Percentiles rank a stretch among this genome's conserved stretches.
These are phyloP conservation scores for Melaleuca quinquenervia DNA, from an alignment of 345 rosid genomes.

Conservation along the genomic window DNA sequence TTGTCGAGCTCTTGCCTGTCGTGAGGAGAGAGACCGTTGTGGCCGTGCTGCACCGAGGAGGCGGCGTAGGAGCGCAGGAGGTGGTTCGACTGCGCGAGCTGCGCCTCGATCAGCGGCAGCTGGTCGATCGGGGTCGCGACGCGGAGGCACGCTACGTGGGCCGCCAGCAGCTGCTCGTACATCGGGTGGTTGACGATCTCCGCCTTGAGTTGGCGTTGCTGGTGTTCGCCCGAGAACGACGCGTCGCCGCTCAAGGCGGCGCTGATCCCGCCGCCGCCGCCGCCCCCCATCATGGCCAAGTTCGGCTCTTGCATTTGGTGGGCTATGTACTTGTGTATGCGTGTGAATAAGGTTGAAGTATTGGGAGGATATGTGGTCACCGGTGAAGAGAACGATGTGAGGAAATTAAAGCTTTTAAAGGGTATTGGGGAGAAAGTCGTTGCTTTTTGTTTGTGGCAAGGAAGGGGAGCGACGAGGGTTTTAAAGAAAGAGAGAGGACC, in stretches of 20 bases:
- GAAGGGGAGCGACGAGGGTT: neutral
- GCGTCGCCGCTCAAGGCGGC: slow-evolving; percentile 32
- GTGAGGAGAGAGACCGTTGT: slow-evolving; percentile 33
- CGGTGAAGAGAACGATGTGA: neutral
- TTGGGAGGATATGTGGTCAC: neutral
- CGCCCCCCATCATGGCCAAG: slow-evolving; percentile 59
- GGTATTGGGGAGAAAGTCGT: neutral
- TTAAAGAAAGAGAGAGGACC: neutral
- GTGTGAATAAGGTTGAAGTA: neutral
- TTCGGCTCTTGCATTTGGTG: slow-evolving; percentile 62
- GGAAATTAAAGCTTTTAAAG: neutral
- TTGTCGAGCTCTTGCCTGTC: slow-evolving; percentile 91
- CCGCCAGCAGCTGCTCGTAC: slow-evolving; percentile 74
- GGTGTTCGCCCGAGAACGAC: slow-evolving; percentile 32
- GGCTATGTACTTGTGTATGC: neutral
- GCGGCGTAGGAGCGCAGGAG: slow-evolving; percentile 83
- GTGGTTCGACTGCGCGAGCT: slow-evolving; percentile 76
- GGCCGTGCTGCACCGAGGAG: slow-evolving; percentile 17
- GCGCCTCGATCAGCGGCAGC: slow-evolving; percentile 85
- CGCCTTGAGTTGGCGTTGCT: slow-evolving; percentile 55
- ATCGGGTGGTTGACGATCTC: slow-evolving; percentile 84
- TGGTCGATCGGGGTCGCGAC: slow-evolving; percentile 98
- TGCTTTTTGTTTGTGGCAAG: neutral
- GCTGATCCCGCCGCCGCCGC: slow-evolving; percentile 20
- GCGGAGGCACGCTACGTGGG: slow-evolving; percentile 84